A percentile compares a stretch with the other conserved stretches of the same genome.
These are phyloP conservation scores for Ogataea chonburiensis DNA, from an alignment of 805 yeast genomes.

Conservation along the genomic window DNA sequence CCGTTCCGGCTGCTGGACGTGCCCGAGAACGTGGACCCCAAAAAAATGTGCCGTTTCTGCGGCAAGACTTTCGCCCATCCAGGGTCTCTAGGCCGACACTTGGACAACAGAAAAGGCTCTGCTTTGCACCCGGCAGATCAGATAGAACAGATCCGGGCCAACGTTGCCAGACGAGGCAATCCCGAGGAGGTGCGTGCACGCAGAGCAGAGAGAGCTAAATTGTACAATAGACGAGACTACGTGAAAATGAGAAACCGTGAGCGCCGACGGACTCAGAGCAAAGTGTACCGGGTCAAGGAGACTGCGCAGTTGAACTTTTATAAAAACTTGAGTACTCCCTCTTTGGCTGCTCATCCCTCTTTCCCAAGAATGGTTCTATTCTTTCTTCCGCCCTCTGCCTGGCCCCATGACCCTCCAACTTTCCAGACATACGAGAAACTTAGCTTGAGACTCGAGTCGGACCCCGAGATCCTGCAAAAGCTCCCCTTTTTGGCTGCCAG, in stretches of 20 bases:
- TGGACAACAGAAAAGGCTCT: conserved; percentile 56
- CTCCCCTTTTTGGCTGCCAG: conserved; percentile 20
- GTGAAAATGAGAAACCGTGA: conserved; percentile 46
- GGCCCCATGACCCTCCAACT: conserved; percentile 58
- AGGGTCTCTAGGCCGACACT: conserved; percentile 59
- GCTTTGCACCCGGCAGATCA: conserved; percentile 48
- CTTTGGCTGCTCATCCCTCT: conserved; percentile 43
- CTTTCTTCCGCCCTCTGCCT: conserved; percentile 42
- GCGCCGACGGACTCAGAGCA: conserved; percentile 46
- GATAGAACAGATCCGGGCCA: conserved; percentile 44
- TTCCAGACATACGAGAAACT: conserved; percentile 41
- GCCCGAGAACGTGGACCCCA: conserved; percentile 30
- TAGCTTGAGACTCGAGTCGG: conserved; percentile 21
- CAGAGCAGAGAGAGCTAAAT: conserved; percentile 39
- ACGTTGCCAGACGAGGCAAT: conserved; percentile 54
- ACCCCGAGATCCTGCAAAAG: conserved; percentile 22
- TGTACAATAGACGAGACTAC: conserved; percentile 46
- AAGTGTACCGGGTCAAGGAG: conserved; percentile 40
- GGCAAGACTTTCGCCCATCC: conserved; percentile 53
- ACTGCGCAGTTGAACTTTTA: conserved; percentile 37
- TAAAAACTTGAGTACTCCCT: conserved; percentile 37
- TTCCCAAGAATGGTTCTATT: conserved; percentile 50
- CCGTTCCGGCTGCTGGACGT: conserved; percentile 20
- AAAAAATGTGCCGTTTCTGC: conserved; percentile 50
- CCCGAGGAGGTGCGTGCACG: conserved; percentile 41